Evolutionary conservation across 441 rosid genomes (phyloP).

Genomic region (Mallotus repandus): DNA sequence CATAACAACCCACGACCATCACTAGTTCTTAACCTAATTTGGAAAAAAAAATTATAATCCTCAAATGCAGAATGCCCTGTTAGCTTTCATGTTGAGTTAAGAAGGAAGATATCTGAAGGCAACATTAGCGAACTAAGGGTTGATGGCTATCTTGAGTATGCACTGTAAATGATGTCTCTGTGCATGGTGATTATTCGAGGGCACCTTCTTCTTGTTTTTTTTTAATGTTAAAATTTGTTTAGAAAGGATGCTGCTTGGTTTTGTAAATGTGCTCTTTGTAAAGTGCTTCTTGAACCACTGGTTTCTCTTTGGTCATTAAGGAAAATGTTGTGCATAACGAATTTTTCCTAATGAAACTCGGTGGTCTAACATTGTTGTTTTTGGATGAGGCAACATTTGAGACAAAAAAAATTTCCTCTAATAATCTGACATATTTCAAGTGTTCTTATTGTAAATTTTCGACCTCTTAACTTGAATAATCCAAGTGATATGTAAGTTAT

Average conservation of each 20-base stretch:
- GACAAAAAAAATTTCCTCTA: not conserved
- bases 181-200: slow-evolving; percentile 9
- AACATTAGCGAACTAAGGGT: slow-evolving; percentile 56
- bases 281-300: too few relatives aligned
- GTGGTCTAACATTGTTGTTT: not conserved
- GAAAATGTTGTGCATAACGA: slow-evolving; percentile 3
- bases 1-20: too few relatives aligned
- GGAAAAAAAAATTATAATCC: too few relatives aligned
- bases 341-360: not conserved
- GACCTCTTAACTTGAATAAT: not conserved
- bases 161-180: slow-evolving; percentile 37
- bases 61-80: slow-evolving; percentile 53
- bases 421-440: not conserved
- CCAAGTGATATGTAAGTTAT: slow-evolving; percentile 11
- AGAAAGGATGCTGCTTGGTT: not conserved
- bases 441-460: not conserved
- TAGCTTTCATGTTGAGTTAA: slow-evolving; percentile 52
- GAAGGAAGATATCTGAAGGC: slow-evolving; percentile 54
- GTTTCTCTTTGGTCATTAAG: not conserved
- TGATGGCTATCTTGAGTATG: slow-evolving; percentile 58
- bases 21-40: too few relatives aligned
- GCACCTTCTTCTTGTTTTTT: slow-evolving; percentile 15
- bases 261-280: too few relatives aligned
- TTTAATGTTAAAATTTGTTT: not conserved
- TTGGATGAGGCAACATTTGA: not conserved